Conservation (phyloP, 228 moss, liverwort and hornwort species). For the Sphagnum fallax region DNA sequence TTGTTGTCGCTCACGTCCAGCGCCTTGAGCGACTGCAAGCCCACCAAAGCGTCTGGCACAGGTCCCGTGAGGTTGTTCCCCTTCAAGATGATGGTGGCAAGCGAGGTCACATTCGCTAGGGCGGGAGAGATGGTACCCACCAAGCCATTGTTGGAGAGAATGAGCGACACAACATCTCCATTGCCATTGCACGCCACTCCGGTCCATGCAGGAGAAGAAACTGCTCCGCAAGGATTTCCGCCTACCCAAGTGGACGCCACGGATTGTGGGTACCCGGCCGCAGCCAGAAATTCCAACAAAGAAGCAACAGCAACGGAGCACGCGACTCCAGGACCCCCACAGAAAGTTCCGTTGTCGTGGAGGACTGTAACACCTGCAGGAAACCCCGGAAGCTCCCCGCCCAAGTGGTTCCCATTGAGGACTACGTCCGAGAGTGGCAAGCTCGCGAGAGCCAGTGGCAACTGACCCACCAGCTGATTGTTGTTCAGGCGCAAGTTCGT, state of each 20-base stretch:
- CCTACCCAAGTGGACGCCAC: constrained; percentile 61
- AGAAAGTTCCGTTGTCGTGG: constrained; percentile 31
- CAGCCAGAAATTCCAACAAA: constrained; percentile 54
- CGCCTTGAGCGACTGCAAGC: constrained; percentile 33
- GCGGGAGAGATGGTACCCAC: constrained; percentile 46
- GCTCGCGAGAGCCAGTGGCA: constrained; percentile 28
- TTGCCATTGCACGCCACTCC: constrained; percentile 46
- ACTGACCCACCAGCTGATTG: constrained; percentile 59
- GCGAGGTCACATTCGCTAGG: constrained; percentile 42
- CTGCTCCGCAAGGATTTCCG: constrained; percentile 30
- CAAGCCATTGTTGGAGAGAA: constrained; percentile 35
- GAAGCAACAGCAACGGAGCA: constrained; percentile 50
- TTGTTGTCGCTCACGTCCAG: constrained; percentile 76
- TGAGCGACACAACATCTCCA: constrained; percentile 23
- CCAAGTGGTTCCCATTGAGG: constrained; percentile 19
- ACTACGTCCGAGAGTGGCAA: constrained; percentile 16
- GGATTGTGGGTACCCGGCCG: constrained; percentile 36
- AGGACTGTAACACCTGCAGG: not conserved
- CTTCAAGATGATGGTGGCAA: constrained; percentile 46
- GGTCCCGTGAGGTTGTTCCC: constrained; percentile 49
- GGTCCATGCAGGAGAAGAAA: constrained; percentile 21
- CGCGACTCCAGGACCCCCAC: constrained; percentile 22
- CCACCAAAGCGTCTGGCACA: constrained; percentile 41
- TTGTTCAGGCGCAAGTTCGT: constrained; percentile 57
- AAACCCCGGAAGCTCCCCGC: constrained; percentile 30